Percentiles rank a stretch among this genome's conserved stretches.
Conservation (phyloP, 1,284 basidiomycete genomes). For the Ustilago shanxiensis region DNA sequence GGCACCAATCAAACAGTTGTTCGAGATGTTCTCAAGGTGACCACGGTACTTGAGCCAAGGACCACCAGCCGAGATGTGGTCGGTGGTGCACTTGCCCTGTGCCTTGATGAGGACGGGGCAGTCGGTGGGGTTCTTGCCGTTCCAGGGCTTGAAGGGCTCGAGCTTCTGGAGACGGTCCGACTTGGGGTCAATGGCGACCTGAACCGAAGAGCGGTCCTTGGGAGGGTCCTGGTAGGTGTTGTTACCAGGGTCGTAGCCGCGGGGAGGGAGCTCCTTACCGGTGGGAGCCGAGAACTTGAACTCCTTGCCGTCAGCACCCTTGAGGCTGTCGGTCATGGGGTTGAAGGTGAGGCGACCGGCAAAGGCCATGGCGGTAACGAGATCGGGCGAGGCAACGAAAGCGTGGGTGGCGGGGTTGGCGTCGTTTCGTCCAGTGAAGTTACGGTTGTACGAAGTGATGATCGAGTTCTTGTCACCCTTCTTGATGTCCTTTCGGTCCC, state of each 20-base stretch:
- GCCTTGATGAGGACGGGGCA: slow-evolving; percentile 97
- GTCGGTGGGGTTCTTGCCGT: slow-evolving; percentile 89
- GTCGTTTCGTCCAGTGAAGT: slow-evolving; percentile 99
- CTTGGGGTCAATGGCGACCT: slow-evolving; percentile 87
- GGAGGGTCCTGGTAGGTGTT: slow-evolving; percentile 98
- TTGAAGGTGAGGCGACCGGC: slow-evolving; percentile 96
- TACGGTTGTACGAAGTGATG: slow-evolving; percentile 99
- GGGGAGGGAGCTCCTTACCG: slow-evolving; percentile 91
- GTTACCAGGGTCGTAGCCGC: slow-evolving; percentile 95
- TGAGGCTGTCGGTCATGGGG: slow-evolving; percentile 91
- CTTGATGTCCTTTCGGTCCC: slow-evolving; percentile 95
- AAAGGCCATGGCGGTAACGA: slow-evolving; percentile 97
- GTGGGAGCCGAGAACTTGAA: slow-evolving; percentile 95
- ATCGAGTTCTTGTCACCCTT: slow-evolving; percentile 93
- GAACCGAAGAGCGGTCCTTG: slow-evolving; percentile 82
- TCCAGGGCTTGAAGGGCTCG: slow-evolving; percentile 90
- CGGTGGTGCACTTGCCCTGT: slow-evolving; percentile 93
- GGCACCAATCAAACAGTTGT: slow-evolving; percentile 95
- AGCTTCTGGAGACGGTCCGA: slow-evolving; percentile 96
- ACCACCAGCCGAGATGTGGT: slow-evolving; percentile 86
- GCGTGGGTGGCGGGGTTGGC: slow-evolving; percentile 99
- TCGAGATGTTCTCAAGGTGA: slow-evolving; percentile 97
- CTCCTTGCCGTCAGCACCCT: slow-evolving; percentile 90
- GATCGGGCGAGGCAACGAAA: slow-evolving; percentile 96
- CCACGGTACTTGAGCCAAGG: slow-evolving; percentile 99